Percentiles rank a stretch among this genome's conserved stretches.
Conservation (phyloP, 306 rosid genomes). For the Canavalia gladiata region DNA sequence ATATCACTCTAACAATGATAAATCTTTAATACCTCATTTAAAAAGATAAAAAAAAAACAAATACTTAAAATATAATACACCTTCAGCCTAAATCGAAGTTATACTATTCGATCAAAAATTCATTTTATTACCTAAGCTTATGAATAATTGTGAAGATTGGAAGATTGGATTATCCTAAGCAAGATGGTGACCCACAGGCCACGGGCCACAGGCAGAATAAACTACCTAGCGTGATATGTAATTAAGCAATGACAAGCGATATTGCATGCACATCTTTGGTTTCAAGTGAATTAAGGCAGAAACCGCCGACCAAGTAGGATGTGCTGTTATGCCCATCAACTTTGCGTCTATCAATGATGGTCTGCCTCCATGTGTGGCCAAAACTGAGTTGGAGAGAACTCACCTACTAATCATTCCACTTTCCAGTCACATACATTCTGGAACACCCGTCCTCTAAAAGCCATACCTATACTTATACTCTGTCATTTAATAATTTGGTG, state of each 20-base stretch:
- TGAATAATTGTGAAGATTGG: not conserved
- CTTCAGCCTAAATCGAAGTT: not conserved
- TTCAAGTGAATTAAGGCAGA: not conserved
- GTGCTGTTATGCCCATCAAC: not conserved
- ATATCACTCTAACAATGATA: too few relatives aligned
- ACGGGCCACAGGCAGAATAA: not conserved
- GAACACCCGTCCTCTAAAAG: not conserved
- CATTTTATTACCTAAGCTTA: too few relatives aligned
- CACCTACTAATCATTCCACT: not conserved
- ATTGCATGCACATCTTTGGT: constrained; percentile 49
- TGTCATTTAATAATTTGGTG: constrained; percentile 20
- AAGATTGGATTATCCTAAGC: not conserved
- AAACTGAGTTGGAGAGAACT: not conserved
- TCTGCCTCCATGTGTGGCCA: not conserved
- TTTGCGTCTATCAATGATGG: not conserved
- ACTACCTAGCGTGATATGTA: not conserved
- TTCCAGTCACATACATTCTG: not conserved
- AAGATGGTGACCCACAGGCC: not conserved
- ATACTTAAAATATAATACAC: too few relatives aligned
- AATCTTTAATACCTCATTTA: too few relatives aligned
- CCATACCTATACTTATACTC: not conserved
- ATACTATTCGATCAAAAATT: not conserved
- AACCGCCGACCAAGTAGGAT: constrained; percentile 15
- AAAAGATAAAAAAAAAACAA: too few relatives aligned
- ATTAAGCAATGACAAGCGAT: constrained; percentile 17